A percentile compares a stretch with the other conserved stretches of the same genome.
Evolutionary conservation across 2,329 filamentous ascomycete genomes (phyloP).

Genomic region (Pseudogymnoascus sp.): DNA sequence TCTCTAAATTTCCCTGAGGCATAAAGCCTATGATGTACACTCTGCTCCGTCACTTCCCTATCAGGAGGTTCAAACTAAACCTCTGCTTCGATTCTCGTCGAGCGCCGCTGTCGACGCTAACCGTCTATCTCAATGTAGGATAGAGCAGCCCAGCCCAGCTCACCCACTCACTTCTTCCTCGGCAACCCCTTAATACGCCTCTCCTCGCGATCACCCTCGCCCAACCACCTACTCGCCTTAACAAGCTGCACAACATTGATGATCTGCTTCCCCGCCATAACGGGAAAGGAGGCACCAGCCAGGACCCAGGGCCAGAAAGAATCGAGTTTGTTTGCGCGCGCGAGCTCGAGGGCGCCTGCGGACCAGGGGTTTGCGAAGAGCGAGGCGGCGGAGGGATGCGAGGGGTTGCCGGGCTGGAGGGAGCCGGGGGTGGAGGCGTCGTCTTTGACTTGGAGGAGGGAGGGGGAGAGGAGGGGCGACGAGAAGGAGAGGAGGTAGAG

Average conservation of each 20-base stretch:
- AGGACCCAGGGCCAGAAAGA: constrained; percentile 71
- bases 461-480: constrained; percentile 79
- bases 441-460: constrained; percentile 58
- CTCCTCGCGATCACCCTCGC: constrained; percentile 73
- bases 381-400: constrained; percentile 60
- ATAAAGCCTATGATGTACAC: not conserved
- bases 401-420: constrained; percentile 57
- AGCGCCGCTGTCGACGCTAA: not conserved
- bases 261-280: constrained; percentile 87
- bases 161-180: constrained; percentile 32
- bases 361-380: constrained; percentile 87
- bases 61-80: not conserved
- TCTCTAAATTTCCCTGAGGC: not conserved
- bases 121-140: not conserved
- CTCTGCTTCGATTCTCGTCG: not conserved
- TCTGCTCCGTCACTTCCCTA: too few relatives aligned
- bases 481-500: constrained; percentile 97
- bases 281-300: constrained; percentile 68
- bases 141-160: not conserved
- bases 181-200: constrained; percentile 51
- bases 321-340: constrained; percentile 88
- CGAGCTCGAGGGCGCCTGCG: constrained; percentile 84
- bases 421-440: constrained; percentile 47
- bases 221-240: constrained; percentile 86
- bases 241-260: constrained; percentile 92